Percentiles rank a stretch among this genome's conserved stretches.
phyloP scores from a whole-genome alignment of 495 filamentous ascomycete species.

The Cairneyella variabilis region DNA sequence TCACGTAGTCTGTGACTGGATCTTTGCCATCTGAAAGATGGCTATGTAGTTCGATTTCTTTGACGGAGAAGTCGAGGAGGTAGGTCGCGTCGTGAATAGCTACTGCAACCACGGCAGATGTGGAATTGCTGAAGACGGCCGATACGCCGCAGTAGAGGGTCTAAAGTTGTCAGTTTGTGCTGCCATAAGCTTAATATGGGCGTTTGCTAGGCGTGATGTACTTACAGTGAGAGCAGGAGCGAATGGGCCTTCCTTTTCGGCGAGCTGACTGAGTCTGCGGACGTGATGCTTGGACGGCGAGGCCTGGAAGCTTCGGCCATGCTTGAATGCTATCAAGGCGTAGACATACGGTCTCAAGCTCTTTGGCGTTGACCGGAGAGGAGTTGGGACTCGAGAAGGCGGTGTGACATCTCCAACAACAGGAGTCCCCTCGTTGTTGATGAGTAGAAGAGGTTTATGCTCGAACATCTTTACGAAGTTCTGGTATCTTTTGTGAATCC shows the following conservation, averaged over 20 bases:
- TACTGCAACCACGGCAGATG: slow-evolving; percentile 54
- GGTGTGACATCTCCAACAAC: not conserved
- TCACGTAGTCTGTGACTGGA: slow-evolving; percentile 49
- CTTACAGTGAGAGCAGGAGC: slow-evolving; percentile 59
- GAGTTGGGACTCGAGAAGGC: slow-evolving; percentile 7
- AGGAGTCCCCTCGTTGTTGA: not conserved
- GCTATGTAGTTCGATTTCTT: slow-evolving; percentile 39
- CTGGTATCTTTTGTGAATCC: not conserved
- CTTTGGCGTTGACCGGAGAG: slow-evolving; percentile 10
- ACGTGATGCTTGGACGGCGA: slow-evolving; percentile 41
- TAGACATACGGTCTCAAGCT: slow-evolving; percentile 19
- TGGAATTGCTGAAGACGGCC: slow-evolving; percentile 42
- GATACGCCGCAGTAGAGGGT: slow-evolving; percentile 64
- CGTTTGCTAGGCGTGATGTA: slow-evolving; percentile 1
- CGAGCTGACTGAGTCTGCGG: slow-evolving; percentile 39
- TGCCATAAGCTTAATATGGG: not conserved
- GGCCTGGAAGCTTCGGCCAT: slow-evolving; percentile 37
- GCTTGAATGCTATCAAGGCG: slow-evolving; percentile 35
- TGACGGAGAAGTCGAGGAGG: slow-evolving; percentile 69
- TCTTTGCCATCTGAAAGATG: slow-evolving; percentile 33
- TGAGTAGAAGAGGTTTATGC: not conserved
- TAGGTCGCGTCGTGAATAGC: slow-evolving; percentile 78
- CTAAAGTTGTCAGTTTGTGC: slow-evolving; percentile 32
- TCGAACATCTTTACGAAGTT: slow-evolving; percentile 3
- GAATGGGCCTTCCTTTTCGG: slow-evolving; percentile 43